Percentiles rank a stretch among this genome's conserved stretches.
Evolutionary conservation across 1,284 basidiomycete genomes (phyloP).

Genomic region (Malassezia psittaci): DNA sequence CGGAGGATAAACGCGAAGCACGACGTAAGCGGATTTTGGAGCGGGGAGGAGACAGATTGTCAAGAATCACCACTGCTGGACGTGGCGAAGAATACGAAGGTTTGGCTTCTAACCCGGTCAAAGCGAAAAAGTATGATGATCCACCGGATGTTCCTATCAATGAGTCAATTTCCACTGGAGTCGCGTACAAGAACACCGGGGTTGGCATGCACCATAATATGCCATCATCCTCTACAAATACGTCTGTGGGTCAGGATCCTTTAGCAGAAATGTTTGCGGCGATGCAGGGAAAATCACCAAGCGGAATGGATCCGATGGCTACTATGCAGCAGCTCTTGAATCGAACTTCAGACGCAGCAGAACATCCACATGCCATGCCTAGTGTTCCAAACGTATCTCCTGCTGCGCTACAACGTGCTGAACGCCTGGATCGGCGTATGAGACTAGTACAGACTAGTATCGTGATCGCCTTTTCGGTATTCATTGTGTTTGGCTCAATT

Average conservation of each 20-base stretch:
- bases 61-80: slow-evolving; percentile 43
- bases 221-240: neutral
- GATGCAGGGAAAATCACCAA: slow-evolving; percentile 21
- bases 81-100: slow-evolving; percentile 28
- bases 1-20: slow-evolving; percentile 37
- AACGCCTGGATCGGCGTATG: slow-evolving; percentile 11
- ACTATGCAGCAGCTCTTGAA: slow-evolving; percentile 27
- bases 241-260: neutral
- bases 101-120: slow-evolving; percentile 3
- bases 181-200: neutral
- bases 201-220: neutral
- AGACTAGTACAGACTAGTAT: slow-evolving; percentile 9
- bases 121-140: neutral
- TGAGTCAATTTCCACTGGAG: neutral
- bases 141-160: neutral
- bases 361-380: neutral
- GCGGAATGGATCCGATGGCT: slow-evolving; percentile 1
- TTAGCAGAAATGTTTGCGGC: slow-evolving; percentile 28
- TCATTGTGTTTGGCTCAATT: slow-evolving; percentile 14
- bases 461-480: slow-evolving; percentile 10
- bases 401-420: neutral
- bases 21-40: slow-evolving; percentile 43
- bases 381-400: neutral
- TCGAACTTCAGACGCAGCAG: neutral
- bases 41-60: slow-evolving; percentile 39